phyloP scores from a whole-genome alignment of 2,329 filamentous ascomycete species.

The Fusarium globosum region DNA sequence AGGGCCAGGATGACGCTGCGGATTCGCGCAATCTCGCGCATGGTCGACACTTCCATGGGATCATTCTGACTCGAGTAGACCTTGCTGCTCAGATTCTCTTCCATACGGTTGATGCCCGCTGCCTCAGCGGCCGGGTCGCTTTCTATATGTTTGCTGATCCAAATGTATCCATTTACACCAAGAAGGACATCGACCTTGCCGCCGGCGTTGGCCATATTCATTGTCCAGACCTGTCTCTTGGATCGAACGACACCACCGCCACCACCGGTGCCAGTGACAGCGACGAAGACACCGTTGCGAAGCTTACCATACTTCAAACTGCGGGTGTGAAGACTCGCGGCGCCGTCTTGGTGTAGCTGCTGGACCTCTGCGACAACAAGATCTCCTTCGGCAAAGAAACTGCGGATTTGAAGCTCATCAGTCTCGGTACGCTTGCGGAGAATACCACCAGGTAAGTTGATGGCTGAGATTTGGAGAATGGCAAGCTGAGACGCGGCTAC shows the following conservation, averaged over 20 bases:
- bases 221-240: constrained; percentile 87
- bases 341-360: constrained; percentile 85
- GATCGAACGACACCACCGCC: constrained; percentile 87
- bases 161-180: constrained; percentile 97
- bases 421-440: constrained; percentile 91
- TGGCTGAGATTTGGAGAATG: constrained; percentile 84
- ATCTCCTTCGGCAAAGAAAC: constrained; percentile 97
- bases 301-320: constrained; percentile 95
- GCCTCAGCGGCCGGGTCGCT: constrained; percentile 61
- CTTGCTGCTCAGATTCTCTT: constrained; percentile 84
- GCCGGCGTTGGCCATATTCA: constrained; percentile 67
- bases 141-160: constrained; percentile 87
- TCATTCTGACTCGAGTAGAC: constrained; percentile 98
- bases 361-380: constrained; percentile 96
- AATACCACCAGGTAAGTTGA: constrained; percentile 95
- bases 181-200: constrained; percentile 85
- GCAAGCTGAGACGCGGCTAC: constrained; percentile 89
- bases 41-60: constrained; percentile 77
- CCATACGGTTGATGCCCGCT: constrained; percentile 81
- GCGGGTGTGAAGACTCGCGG: constrained; percentile 88
- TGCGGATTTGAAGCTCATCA: constrained; percentile 95
- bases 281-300: constrained; percentile 89
- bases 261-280: constrained; percentile 83
- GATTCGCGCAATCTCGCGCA: constrained; percentile 88
- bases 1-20: constrained; percentile 84